phyloP scores from a whole-genome alignment of 2,329 filamentous ascomycete genomes.

The Sarocladiaceae sp. region DNA sequence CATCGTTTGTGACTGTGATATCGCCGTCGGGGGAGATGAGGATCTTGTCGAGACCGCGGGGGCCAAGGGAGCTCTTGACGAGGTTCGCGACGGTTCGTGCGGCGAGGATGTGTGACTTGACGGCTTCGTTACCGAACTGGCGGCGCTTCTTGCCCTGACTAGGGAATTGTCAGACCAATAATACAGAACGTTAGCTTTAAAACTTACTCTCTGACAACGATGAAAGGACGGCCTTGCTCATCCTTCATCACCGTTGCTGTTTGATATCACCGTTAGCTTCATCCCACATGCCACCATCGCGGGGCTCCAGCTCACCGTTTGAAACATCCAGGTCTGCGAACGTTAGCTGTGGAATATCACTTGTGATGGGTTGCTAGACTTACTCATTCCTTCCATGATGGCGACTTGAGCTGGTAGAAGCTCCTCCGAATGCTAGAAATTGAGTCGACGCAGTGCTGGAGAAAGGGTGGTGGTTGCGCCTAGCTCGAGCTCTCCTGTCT shows the following conservation, averaged over 20 bases:
- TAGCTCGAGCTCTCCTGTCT: constrained; percentile 5
- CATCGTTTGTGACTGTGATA: constrained; percentile 98
- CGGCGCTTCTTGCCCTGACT: constrained; percentile 98
- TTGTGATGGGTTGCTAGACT: background rate
- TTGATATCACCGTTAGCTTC: constrained; percentile 18
- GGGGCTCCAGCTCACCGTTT: constrained; percentile 57
- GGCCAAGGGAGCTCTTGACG: constrained; percentile 94
- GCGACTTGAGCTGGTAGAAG: constrained; percentile 7
- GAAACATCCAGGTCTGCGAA: constrained; percentile 72
- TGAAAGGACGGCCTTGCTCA: constrained; percentile 95
- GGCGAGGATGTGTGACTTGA: constrained; percentile 97
- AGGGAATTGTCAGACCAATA: constrained; percentile 17
- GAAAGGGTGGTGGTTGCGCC: constrained; percentile 10
- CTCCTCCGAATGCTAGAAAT: background rate
- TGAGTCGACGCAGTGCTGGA: constrained; percentile 6
- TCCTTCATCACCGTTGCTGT: constrained; percentile 81
- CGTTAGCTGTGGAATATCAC: constrained; percentile 14
- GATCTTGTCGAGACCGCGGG: constrained; percentile 96
- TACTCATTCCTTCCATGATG: constrained; percentile 9
- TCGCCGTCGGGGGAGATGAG: constrained; percentile 97
- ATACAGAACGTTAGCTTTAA: background rate
- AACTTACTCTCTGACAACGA: constrained; percentile 92
- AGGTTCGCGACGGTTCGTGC: constrained; percentile 95
- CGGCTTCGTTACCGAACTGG: constrained; percentile 92
- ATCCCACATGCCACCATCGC: constrained; percentile 9